These are phyloP conservation scores for Russula abietina DNA, from an alignment of 768 basidiomycete genomes.

Conservation along the genomic window DNA sequence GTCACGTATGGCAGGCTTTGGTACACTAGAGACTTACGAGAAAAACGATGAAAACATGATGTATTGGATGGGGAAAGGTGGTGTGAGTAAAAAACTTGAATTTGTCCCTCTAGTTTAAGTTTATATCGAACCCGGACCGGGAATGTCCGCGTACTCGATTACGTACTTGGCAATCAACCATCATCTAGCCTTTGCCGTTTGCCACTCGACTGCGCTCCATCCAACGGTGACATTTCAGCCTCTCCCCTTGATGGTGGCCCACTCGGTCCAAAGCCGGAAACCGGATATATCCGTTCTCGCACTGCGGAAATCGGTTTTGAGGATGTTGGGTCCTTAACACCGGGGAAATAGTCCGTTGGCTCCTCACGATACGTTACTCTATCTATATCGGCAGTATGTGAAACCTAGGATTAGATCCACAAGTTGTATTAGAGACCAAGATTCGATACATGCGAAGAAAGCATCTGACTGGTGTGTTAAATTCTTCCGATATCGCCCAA, in stretches of 20 bases:
- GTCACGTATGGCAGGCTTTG: conserved; percentile 17
- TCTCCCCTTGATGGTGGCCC: not conserved
- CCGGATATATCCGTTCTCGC: not conserved
- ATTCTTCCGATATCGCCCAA: conserved; percentile 24
- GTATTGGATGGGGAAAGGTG: conserved; percentile 22
- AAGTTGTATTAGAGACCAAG: conserved; percentile 3
- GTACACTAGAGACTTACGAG: conserved; percentile 50
- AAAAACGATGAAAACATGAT: conserved; percentile 75
- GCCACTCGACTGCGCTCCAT: not conserved
- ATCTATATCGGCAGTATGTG: not conserved
- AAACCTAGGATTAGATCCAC: conserved; percentile 3
- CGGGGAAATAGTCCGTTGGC: conserved; percentile 10
- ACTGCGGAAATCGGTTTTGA: not conserved
- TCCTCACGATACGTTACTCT: conserved; percentile 7
- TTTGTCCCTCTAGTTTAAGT: not conserved
- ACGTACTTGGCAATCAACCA: not conserved
- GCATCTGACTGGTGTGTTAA: conserved; percentile 14
- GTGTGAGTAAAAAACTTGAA: not conserved
- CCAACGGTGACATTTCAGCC: not conserved
- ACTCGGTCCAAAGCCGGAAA: not conserved
- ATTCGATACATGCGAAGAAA: not conserved
- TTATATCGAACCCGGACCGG: conserved; percentile 9
- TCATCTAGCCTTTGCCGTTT: conserved; percentile 15
- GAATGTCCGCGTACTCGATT: too few relatives aligned
- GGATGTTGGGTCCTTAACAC: not conserved